phyloP scores from a whole-genome alignment of 768 basidiomycete genomes.

The Boletellus emodensis region DNA sequence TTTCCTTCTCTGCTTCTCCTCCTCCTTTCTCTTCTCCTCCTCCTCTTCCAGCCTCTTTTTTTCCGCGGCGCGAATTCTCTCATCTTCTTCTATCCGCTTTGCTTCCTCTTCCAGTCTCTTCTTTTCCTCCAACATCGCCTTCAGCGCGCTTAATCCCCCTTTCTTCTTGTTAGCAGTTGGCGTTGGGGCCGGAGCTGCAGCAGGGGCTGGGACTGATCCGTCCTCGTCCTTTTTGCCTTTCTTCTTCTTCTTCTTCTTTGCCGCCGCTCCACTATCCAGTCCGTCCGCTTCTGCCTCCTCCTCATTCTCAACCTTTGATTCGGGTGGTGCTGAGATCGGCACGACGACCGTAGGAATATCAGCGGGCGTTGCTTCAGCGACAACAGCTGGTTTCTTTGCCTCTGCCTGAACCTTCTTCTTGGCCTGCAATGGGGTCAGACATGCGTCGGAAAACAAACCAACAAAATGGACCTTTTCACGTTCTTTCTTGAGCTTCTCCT shows the following conservation, averaged over 20 bases:
- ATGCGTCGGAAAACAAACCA: conserved; percentile 5
- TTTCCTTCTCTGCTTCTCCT: conserved; percentile 79
- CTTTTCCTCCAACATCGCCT: conserved; percentile 91
- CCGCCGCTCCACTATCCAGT: conserved; percentile 45
- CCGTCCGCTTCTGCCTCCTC: conserved; percentile 69
- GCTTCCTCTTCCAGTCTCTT: conserved; percentile 86
- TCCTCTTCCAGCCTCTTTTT: conserved; percentile 79
- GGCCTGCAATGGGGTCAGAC: conserved; percentile 41
- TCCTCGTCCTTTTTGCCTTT: conserved; percentile 74
- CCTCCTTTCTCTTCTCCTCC: conserved; percentile 71
- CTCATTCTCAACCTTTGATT: conserved; percentile 38
- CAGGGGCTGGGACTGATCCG: conserved; percentile 45
- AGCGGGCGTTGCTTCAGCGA: conserved; percentile 31
- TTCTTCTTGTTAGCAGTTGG: conserved; percentile 61
- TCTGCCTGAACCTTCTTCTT: conserved; percentile 82
- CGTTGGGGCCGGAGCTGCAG: conserved; percentile 31
- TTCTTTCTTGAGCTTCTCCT: conserved; percentile 96
- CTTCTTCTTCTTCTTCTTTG: conserved; percentile 85
- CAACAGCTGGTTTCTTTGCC: conserved; percentile 59
- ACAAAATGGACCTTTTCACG: conserved; percentile 71
- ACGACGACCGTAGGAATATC: conserved; percentile 14
- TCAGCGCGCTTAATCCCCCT: conserved; percentile 76
- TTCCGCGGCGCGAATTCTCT: conserved; percentile 57
- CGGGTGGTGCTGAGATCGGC: conserved; percentile 25
- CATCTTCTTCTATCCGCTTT: conserved; percentile 66